Base-by-base conservation (phyloP, 179 eudicot genomes). In the Nepenthes alata region DNA sequence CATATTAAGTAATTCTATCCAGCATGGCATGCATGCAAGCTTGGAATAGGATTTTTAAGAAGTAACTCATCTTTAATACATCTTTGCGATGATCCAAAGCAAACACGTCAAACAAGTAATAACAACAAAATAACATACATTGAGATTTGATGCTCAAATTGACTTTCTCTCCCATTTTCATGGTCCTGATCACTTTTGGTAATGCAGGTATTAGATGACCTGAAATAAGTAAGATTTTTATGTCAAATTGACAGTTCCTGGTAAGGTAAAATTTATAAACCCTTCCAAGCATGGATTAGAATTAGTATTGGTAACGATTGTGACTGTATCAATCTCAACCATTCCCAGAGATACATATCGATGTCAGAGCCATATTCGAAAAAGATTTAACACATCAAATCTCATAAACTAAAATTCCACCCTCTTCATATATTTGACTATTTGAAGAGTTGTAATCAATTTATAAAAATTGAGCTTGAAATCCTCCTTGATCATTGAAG, bases 151-250 rank as follows among this genome's bases (percentile, higher is more conserved):
- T 67, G 47, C 10, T 62, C 60, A 74, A 60, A 59, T 65, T 65
- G 70, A 67, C 70, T 53, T 61, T 68, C 67, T 70, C 78, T 66
- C 71, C 74, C 68, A 65, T 69, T 71, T 68, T 80, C 91, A 85
- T 85, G 48, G 87, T 82, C 74, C 78, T 76, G 58, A 82, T 55
- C 53, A 81, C 85, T 70, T 77, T 85, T 15, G 75, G 68, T 53
- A 85, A 62, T 66, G 83, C 87, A 11, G 81, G 80, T 65, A 79
- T 72, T 55, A 78, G 59, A 70, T 85, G 82, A 53, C 87, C 91
- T 85, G 60, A 14, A 72, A 54, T 53, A 63, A 53, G 53, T 11
- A 67, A 25, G 55, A 55, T 52, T 2, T 16, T 5, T 12, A 53
- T 2, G 47, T 25, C 54, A 16, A 49, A 35, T 52, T 16, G 6